A percentile compares a stretch with the other conserved stretches of the same genome.
Evolutionary conservation across 2,329 filamentous ascomycete species (phyloP).

Genomic region (Fusarium floridanum): DNA sequence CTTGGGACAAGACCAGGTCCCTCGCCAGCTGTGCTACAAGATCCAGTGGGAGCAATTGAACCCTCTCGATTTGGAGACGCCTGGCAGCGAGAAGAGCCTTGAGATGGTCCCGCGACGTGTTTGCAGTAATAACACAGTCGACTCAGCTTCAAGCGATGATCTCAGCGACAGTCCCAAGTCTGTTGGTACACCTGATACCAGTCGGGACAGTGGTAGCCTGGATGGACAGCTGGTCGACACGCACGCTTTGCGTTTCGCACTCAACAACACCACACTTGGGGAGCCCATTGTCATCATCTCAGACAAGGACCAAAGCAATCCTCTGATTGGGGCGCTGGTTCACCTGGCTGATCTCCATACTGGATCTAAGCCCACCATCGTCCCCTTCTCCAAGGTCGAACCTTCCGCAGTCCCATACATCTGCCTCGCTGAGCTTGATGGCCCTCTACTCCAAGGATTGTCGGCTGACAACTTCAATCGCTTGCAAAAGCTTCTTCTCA

Average conservation of each 20-base stretch:
- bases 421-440: constrained; percentile 60
- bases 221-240: neutral
- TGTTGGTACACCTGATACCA: neutral
- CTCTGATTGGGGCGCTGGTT: constrained; percentile 35
- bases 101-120: neutral
- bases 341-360: constrained; percentile 41
- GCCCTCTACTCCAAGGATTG: constrained; percentile 57
- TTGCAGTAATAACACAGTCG: neutral
- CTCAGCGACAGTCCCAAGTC: neutral
- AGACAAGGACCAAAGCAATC: constrained; percentile 29
- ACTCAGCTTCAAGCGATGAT: neutral
- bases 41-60: constrained; percentile 58
- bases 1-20: constrained; percentile 22
- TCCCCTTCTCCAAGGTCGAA: constrained; percentile 32
- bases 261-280: neutral
- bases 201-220: neutral
- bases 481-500: constrained; percentile 53
- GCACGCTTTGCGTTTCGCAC: neutral
- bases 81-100: neutral
- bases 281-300: constrained; percentile 41
- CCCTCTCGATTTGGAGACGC: neutral
- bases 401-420: constrained; percentile 48
- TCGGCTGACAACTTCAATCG: constrained; percentile 54
- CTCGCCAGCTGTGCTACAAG: constrained; percentile 57
- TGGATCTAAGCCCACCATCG: constrained; percentile 32